Evolutionary conservation across 768 basidiomycete genomes (phyloP).

Genomic region (Agrocybe praecox): DNA sequence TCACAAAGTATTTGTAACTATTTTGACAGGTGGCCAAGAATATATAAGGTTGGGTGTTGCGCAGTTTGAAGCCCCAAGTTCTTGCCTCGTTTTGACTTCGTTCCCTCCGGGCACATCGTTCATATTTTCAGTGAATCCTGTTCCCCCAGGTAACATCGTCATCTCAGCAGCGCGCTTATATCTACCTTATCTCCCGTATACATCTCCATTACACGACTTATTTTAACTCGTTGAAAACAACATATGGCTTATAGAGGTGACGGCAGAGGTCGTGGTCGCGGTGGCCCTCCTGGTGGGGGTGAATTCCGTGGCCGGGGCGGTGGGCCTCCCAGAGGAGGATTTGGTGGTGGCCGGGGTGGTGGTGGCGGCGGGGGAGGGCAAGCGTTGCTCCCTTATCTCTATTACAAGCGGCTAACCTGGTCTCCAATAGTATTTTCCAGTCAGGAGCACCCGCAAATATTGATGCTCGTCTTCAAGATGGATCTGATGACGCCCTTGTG

Average conservation of each 20-base stretch:
- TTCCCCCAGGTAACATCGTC: conserved; percentile 28
- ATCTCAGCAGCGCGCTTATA: conserved; percentile 7
- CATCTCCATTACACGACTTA: background rate
- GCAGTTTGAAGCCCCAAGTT: conserved; percentile 4
- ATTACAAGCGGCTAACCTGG: background rate
- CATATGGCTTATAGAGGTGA: conserved; percentile 33
- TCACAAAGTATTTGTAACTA: conserved; percentile 3
- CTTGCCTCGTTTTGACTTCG: conserved; percentile 21
- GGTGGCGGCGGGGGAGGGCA: conserved; percentile 43
- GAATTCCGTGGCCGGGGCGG: conserved; percentile 22
- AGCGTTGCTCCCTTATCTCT: background rate
- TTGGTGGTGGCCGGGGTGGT: conserved; percentile 34
- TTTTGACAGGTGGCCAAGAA: conserved; percentile 2
- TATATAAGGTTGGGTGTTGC: background rate
- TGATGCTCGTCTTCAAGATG: conserved; percentile 44
- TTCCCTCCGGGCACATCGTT: conserved; percentile 27
- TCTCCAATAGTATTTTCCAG: conserved; percentile 38
- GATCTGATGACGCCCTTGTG: conserved; percentile 44
- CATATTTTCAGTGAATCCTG: conserved; percentile 22
- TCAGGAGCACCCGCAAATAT: conserved; percentile 37
- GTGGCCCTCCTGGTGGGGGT: conserved; percentile 25
- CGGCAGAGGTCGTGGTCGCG: conserved; percentile 41
- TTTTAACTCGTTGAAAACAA: background rate
- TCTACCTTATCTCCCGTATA: background rate
- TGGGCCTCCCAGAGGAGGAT: conserved; percentile 27